These are phyloP conservation scores for Haplographium delicatum DNA, from an alignment of 495 filamentous ascomycete genomes.

Conservation along the genomic window DNA sequence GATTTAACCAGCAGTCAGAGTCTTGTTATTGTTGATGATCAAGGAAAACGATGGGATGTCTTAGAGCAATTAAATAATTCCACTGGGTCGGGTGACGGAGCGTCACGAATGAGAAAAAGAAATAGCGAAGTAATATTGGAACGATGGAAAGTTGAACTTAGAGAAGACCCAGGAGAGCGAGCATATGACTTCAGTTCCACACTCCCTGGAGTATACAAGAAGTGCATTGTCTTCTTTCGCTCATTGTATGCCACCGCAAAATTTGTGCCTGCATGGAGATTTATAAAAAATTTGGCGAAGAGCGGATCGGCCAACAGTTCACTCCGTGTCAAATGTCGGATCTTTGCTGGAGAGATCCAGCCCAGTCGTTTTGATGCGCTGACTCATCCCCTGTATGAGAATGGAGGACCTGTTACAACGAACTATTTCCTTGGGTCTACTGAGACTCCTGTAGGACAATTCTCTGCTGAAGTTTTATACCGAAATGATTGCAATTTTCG, in stretches of 20 bases:
- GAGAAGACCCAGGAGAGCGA: slow-evolving; percentile 42
- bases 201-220: slow-evolving; percentile 90
- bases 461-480: slow-evolving; percentile 76
- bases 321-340: slow-evolving; percentile 73
- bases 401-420: slow-evolving; percentile 60
- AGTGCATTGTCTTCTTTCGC: slow-evolving; percentile 88
- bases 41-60: slow-evolving; percentile 91
- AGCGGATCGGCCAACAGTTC: slow-evolving; percentile 51
- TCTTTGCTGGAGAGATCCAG: slow-evolving; percentile 53
- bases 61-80: slow-evolving; percentile 72
- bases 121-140: slow-evolving; percentile 74
- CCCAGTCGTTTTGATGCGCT: slow-evolving; percentile 55
- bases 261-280: slow-evolving; percentile 84
- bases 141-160: slow-evolving; percentile 82
- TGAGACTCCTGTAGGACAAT: slow-evolving; percentile 78
- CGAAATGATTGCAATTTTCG: slow-evolving; percentile 86
- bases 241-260: slow-evolving; percentile 82
- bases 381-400: slow-evolving; percentile 65
- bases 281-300: slow-evolving; percentile 67
- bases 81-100: slow-evolving; percentile 48
- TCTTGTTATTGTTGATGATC: slow-evolving; percentile 78
- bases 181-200: slow-evolving; percentile 61
- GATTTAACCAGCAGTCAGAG: slow-evolving; percentile 79
- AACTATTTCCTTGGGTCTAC: slow-evolving; percentile 73
- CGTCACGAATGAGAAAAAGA: slow-evolving; percentile 37